A percentile compares a stretch with the other conserved stretches of the same genome.
These are phyloP conservation scores for Vanrija sp. DNA, from an alignment of 1,284 basidiomycete species.

Conservation along the genomic window DNA sequence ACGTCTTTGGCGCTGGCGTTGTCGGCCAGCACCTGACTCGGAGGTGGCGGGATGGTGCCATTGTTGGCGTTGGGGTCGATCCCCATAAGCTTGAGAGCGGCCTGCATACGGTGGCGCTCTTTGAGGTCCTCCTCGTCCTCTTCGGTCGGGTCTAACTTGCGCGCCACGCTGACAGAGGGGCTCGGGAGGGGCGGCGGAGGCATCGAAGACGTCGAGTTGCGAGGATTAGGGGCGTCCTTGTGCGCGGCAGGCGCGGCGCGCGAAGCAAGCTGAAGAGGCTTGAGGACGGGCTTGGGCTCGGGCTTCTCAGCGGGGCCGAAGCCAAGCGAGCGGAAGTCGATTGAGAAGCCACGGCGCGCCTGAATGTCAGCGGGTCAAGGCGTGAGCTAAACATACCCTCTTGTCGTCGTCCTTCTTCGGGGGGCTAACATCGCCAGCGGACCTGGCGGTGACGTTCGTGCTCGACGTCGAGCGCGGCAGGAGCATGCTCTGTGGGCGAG, in stretches of 20 bases:
- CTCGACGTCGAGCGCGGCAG: background rate
- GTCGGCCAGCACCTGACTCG: background rate
- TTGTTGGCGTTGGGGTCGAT: constrained; percentile 53
- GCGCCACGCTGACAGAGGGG: constrained; percentile 16
- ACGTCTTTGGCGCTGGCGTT: background rate
- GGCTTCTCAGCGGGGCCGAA: constrained; percentile 29
- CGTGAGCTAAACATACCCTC: constrained; percentile 7
- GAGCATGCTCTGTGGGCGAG: constrained; percentile 13
- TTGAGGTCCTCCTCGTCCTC: constrained; percentile 84
- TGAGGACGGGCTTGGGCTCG: constrained; percentile 23
- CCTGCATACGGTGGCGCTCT: constrained; percentile 76
- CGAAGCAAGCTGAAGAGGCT: constrained; percentile 29
- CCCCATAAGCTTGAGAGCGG: constrained; percentile 88
- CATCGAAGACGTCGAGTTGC: background rate
- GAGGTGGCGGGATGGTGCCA: background rate
- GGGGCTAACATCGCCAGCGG: background rate
- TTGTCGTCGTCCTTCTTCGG: constrained; percentile 20
- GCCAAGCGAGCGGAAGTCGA: constrained; percentile 45
- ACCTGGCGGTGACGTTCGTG: background rate
- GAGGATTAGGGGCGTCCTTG: background rate
- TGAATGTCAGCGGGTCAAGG: constrained; percentile 4
- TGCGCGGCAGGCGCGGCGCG: constrained; percentile 7
- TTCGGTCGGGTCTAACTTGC: constrained; percentile 56
- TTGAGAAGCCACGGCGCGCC: constrained; percentile 42
- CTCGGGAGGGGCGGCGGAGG: constrained; percentile 29